Base-by-base conservation (phyloP, 108 stramenopile species). In the Heterococcus sp. region DNA sequence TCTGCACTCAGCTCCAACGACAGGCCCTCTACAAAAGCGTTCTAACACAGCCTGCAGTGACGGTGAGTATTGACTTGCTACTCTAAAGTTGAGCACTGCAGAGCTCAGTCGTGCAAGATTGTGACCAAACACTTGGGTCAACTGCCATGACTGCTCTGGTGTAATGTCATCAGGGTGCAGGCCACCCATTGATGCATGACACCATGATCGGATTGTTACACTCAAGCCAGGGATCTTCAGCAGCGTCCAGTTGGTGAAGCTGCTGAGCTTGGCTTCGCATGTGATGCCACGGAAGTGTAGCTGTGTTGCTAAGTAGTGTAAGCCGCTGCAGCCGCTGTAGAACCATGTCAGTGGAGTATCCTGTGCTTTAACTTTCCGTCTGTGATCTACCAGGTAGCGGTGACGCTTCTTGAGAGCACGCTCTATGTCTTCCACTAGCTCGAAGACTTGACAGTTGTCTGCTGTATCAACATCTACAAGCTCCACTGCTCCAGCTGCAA, bases 141-240 rank as follows among this genome's bases (percentile, higher is more conserved):
- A 21, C 8, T 21, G 8, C 14, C 46, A 58, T 58, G 46, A 8
- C 21, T 58, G 46, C 46, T 58, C 14, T 21, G 46, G 14, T 8
- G 14, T 58, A 21, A 58, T 8, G 8, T 58, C 46, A 58, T 58
- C 46, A 58, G 46, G 46, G 21, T 58, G 46, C 46, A 58, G 46
- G 46, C 46, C 46, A 8, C 46, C 46, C 46, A 58, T 58, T 58
- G 8, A 31, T 40, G 73, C 58, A 27, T 30, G 29, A 34, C 36
- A 73, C 73, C 40, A 73, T 36, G 38, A 38, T 35, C 72, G 72
- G 34, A 72, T 72, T 32, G 37, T 35, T 28, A 72, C 29, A 3
- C 72, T 46, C 0, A 27, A 46, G 0, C 37, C 38, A 32, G 72
- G 38, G 0, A 39, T 46, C 0, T 36, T 38, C 72, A 72, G 26